These are phyloP conservation scores for Apophysomyces elegans DNA, from an alignment of 371 early-diverging fungal species.

Conservation along the genomic window DNA sequence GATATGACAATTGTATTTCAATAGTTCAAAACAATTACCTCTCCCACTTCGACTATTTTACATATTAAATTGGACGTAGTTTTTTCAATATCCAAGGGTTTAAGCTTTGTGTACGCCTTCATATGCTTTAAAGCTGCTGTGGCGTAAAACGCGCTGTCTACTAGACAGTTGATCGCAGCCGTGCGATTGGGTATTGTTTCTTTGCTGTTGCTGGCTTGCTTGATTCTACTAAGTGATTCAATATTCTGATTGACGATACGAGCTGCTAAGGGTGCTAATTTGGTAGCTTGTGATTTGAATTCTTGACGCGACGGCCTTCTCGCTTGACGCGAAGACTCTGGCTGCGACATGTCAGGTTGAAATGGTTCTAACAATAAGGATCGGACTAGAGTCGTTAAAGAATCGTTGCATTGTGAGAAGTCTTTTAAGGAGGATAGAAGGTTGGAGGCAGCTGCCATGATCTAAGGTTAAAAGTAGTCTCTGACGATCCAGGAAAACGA, in stretches of 20 bases:
- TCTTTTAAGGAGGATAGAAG: conserved; percentile 20
- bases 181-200: conserved; percentile 7
- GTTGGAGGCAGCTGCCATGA: background rate
- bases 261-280: conserved; percentile 42
- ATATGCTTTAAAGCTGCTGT: conserved; percentile 39
- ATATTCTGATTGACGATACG: conserved; percentile 48
- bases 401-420: conserved; percentile 32
- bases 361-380: conserved; percentile 42
- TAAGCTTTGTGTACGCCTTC: conserved; percentile 34
- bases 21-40: conserved; percentile 24
- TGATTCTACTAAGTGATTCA: conserved; percentile 26
- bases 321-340: conserved; percentile 6
- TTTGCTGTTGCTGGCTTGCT: conserved; percentile 9
- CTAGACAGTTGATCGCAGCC: conserved; percentile 35
- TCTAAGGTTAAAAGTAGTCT: background rate
- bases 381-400: conserved; percentile 25
- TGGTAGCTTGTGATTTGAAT: conserved; percentile 30
- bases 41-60: conserved; percentile 49
- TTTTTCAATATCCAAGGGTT: conserved; percentile 50
- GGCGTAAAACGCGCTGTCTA: conserved; percentile 43
- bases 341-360: conserved; percentile 26
- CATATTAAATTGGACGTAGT: conserved; percentile 46
- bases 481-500: background rate
- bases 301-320: conserved; percentile 27
- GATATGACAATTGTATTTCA: background rate